phyloP scores from a whole-genome alignment of 129 eudicot genomes.

The Flaveria robusta region DNA sequence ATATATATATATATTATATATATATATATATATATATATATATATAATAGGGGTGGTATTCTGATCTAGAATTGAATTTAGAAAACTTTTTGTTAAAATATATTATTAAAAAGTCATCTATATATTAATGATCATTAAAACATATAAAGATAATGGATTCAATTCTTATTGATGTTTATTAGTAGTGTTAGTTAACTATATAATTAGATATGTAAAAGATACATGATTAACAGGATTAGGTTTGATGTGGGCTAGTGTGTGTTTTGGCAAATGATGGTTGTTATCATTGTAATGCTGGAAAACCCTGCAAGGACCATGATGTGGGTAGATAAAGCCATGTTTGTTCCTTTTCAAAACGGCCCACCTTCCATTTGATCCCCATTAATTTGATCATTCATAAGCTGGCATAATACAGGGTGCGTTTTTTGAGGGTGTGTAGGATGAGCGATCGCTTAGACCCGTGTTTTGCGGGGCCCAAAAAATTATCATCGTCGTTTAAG shows the following conservation, averaged over 20 bases:
- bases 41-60: no score
- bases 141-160: background rate
- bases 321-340: constrained; percentile 13
- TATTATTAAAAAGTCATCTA: background rate
- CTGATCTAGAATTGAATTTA: background rate
- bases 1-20: no score
- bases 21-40: no score
- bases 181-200: background rate
- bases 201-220: background rate
- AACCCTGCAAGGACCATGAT: constrained; percentile 18
- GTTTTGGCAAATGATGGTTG: constrained; percentile 27
- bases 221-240: background rate
- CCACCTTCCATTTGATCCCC: constrained; percentile 20
- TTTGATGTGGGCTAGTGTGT: background rate
- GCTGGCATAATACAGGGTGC: background rate
- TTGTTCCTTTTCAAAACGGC: constrained; percentile 9
- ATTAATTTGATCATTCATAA: background rate
- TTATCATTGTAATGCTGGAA: constrained; percentile 26
- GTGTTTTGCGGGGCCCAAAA: no score
- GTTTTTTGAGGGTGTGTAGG: no score
- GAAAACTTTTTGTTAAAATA: background rate
- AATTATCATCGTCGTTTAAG: no score
- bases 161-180: background rate
- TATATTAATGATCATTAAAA: background rate
- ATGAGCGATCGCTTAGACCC: no score